Evolutionary conservation across 768 basidiomycete genomes (phyloP).

Genomic region (Auriculariales sp.): DNA sequence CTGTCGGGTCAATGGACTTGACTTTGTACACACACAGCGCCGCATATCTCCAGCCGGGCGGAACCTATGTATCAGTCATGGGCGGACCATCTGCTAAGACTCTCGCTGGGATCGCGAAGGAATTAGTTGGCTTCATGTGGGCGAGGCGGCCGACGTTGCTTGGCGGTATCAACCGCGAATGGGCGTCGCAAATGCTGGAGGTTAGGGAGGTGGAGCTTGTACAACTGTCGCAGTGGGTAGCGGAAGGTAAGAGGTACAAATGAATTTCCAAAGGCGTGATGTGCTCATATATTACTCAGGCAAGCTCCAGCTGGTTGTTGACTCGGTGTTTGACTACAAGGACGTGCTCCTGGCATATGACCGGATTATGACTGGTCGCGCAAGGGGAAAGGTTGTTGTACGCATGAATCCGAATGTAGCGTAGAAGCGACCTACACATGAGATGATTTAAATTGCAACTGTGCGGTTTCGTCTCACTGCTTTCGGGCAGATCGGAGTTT

Average conservation of each 20-base stretch:
- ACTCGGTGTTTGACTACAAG: conserved; percentile 43
- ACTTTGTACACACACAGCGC: conserved; percentile 33
- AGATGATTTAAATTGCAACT: too few species aligned
- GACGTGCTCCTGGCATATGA: conserved; percentile 50
- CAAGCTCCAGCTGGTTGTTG: conserved; percentile 37
- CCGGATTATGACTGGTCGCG: conserved; percentile 36
- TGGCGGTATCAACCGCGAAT: conserved; percentile 35
- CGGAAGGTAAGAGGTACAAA: conserved; percentile 22
- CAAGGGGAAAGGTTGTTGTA: conserved; percentile 61
- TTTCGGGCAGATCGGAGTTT: too few species aligned
- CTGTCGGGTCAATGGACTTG: conserved; percentile 34
- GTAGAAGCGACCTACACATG: too few species aligned
- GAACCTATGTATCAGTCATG: conserved; percentile 39
- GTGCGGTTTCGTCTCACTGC: too few species aligned
- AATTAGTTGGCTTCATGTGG: conserved; percentile 20
- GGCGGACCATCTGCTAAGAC: conserved; percentile 23
- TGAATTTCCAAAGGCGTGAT: neutral
- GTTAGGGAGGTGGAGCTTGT: too few species aligned
- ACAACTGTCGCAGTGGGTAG: conserved; percentile 22
- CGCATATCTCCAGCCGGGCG: conserved; percentile 39
- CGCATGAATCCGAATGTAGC: too few species aligned
- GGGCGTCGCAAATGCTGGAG: too few species aligned
- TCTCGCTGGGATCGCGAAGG: conserved; percentile 19
- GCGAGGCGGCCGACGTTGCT: conserved; percentile 30
- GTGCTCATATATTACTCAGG: conserved; percentile 18